Conservation (phyloP, 306 rosid species). For the Pyrus bretschneideri region DNA sequence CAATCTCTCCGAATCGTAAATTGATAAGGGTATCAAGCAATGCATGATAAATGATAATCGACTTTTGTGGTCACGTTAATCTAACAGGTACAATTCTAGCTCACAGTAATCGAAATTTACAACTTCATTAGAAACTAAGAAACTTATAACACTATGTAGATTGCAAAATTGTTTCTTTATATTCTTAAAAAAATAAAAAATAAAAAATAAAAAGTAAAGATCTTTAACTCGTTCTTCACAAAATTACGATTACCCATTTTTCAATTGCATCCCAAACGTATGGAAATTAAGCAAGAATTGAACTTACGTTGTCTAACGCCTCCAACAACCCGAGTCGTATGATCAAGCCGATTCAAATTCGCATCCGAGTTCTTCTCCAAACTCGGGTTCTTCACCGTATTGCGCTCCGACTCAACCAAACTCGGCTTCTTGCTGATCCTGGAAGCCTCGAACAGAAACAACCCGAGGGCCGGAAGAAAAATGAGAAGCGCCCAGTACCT, state of each 20-base stretch:
- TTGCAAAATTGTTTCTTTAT: neutral
- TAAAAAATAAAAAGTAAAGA: neutral
- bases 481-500: conserved; percentile 65
- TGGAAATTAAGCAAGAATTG: neutral
- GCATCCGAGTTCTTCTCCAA: conserved; percentile 31
- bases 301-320: conserved; percentile 85
- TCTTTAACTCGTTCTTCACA: neutral
- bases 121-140: neutral
- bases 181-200: neutral
- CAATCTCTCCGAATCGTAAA: neutral
- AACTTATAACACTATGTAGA: neutral
- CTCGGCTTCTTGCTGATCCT: conserved; percentile 34
- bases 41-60: neutral
- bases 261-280: neutral
- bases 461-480: conserved; percentile 41
- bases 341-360: conserved; percentile 80
- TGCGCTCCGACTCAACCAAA: neutral
- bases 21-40: neutral
- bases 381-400: conserved; percentile 3
- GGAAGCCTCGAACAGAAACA: conserved; percentile 57
- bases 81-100: neutral
- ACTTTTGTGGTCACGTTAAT: neutral
- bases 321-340: conserved; percentile 51
- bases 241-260: neutral
- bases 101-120: neutral